Evolutionary conservation across 768 basidiomycete genomes (phyloP), one percentile per base, ranked within the genome.

Genomic region (Udeniomyces megalosporus): DNA sequence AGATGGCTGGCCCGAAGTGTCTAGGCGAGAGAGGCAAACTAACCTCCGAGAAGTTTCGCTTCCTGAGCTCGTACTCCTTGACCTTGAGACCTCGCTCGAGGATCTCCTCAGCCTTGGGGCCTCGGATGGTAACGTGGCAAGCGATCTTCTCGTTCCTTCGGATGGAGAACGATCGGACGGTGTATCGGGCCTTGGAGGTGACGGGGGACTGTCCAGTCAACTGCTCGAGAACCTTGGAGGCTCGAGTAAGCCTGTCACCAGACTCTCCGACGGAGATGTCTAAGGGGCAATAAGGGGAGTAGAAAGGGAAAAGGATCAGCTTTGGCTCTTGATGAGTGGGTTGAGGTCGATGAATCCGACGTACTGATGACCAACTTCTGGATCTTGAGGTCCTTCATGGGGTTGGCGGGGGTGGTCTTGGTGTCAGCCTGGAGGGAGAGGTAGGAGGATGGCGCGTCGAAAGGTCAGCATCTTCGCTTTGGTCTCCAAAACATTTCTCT

Each of bases 71-170:
- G 81, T 99, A 97, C 78, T 99, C 95, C 82, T 99, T 99, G 72
- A 97, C 95, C 77, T 97, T 99, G 75, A 99, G 80, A 50, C 91
- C 93, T 70, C 93, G 88, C 80, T 99, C 93, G 70, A 99, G 80
- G 74, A 97, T 96, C 76, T 99, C 93, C 82, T 97, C 93, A 42
- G 93, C 93, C 78, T 99, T 99, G 69, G 93, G 93, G 31, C 93
- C 93, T 70, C 93, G 88, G 78, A 99, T 95, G 74, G 93, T 99
- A 51, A 73, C 72, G 68, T 73, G 72, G 68, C 88, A 88, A 53
- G 93, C 93, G 74, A 97, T 99, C 82, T 99, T 99, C 79, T 99
- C 93, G 80, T 99, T 99, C 79, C 95, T 88, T 75, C 95, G 87
- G 81, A 99, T 99, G 72, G 88, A 86, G 79, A 99, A 99, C 53